phyloP scores from a whole-genome alignment of 1,284 basidiomycete species.

The Bjerkandera adusta region DNA sequence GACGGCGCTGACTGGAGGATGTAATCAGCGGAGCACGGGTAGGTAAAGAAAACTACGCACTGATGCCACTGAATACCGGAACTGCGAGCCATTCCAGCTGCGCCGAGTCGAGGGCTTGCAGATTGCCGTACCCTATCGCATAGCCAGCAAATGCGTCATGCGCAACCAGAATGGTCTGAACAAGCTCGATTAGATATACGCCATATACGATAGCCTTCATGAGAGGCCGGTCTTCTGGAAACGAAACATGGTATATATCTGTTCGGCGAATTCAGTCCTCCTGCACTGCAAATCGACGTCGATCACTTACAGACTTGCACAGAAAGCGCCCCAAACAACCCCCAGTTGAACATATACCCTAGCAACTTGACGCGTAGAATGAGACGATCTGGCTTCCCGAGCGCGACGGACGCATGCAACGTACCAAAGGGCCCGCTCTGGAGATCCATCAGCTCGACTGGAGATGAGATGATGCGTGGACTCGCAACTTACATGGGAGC shows the following conservation, averaged over 20 bases:
- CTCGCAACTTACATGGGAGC: constrained; percentile 2
- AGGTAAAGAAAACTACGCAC: constrained; percentile 16
- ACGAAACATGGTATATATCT: constrained; percentile 19
- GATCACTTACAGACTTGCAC: constrained; percentile 18
- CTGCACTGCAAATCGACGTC: no score
- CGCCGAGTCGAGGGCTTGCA: constrained; percentile 20
- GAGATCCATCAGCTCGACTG: no score
- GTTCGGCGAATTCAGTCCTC: not conserved
- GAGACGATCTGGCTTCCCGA: not conserved
- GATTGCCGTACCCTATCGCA: constrained; percentile 25
- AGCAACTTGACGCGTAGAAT: constrained; percentile 13
- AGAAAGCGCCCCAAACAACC: constrained; percentile 16
- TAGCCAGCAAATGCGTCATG: constrained; percentile 26
- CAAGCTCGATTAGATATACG: constrained; percentile 19
- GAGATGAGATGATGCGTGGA: no score
- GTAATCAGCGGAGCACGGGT: not conserved
- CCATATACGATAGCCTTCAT: constrained; percentile 13
- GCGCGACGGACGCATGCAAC: not conserved
- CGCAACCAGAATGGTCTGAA: constrained; percentile 25
- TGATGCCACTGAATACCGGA: constrained; percentile 24
- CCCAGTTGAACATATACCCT: constrained; percentile 20
- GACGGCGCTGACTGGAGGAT: not conserved
- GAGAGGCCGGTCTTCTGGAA: constrained; percentile 15
- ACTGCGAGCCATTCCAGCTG: constrained; percentile 27
- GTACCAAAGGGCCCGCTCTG: not conserved